Evolutionary conservation across 257 asterid genomes (phyloP), one percentile per base, ranked within the genome.

Genomic region (Nemophila menziesii): DNA sequence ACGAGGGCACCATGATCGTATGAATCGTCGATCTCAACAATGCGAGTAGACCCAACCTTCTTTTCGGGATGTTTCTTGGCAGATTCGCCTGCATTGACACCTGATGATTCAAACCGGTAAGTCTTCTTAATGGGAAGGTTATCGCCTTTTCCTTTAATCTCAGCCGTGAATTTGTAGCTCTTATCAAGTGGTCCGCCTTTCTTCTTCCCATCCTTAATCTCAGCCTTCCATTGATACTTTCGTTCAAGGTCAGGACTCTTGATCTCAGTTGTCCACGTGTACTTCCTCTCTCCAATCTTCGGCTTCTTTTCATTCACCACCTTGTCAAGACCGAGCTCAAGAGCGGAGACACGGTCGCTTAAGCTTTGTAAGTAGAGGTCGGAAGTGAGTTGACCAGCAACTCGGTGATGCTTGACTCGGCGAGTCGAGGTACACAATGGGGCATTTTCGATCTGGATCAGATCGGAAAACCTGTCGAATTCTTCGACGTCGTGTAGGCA

Each of bases 201-300:
- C 68, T 69, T 77, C 75, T 65, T 68, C 54, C 74, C 82, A 20
- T 56, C 77, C 67, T 78, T 73, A 4, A 78, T 45, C 69, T 84
- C 94, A 14, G 85, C 70, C 51, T 67, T 61, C 98, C 84, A 78
- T 18, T 75, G 69, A 48, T 80, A 84, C 69, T 72, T 80, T 62
- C 90, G 64, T 20, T 80, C 75, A 40, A 67, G 22, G 55, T 69
- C 79, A 13, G 74, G 73, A 34, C 51, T 52, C 85, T 77, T 75
- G 10, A 80, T 70, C 86, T 87, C 97, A 11, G 93, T 72, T 51
- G 92, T 71, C 92, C 86, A 83, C 22, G 92, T 72, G 76, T 81
- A 80, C 78, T 67, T 89, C 75, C 79, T 66, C 54, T 80, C 90
- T 40, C 60, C 84, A 27, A 63, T 18, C 63, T 44, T 54, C 16